Conservation (phyloP, 2,329 filamentous ascomycete genomes). For the Ophiostoma quercus region DNA sequence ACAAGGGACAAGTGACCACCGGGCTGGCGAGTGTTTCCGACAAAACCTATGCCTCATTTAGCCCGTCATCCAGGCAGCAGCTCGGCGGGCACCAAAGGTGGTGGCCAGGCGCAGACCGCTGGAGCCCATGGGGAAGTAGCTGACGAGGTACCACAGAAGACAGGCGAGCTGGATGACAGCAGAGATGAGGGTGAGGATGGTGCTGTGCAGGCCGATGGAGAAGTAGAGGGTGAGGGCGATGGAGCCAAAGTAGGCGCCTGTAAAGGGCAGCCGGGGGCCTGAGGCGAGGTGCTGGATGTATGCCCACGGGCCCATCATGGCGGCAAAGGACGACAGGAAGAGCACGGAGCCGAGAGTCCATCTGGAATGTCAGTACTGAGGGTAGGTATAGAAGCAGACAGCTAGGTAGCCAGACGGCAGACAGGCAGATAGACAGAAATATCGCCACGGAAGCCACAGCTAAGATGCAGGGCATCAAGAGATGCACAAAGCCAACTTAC, state of each 20-base stretch:
- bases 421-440: slow-evolving; percentile 20
- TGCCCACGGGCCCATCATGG: slow-evolving; percentile 82
- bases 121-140: slow-evolving; percentile 96
- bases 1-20: background rate
- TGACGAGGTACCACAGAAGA: slow-evolving; percentile 88
- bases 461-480: background rate
- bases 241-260: slow-evolving; percentile 88
- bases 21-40: too few relatives aligned
- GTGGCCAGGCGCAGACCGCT: slow-evolving; percentile 81
- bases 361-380: slow-evolving; percentile 44
- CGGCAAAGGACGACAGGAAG: slow-evolving; percentile 87
- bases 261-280: slow-evolving; percentile 80
- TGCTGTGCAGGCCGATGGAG: slow-evolving; percentile 77
- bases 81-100: slow-evolving; percentile 75
- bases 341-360: slow-evolving; percentile 91
- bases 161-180: slow-evolving; percentile 78
- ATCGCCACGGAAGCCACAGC: background rate
- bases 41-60: slow-evolving; percentile 37
- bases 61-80: slow-evolving; percentile 81
- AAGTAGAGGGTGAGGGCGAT: slow-evolving; percentile 89
- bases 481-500: slow-evolving; percentile 58
- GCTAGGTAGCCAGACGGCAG: too few relatives aligned
- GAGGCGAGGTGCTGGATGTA: slow-evolving; percentile 84
- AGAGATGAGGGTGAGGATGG: slow-evolving; percentile 77
- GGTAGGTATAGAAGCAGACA: too few relatives aligned